These are phyloP conservation scores for Yamadazyma aaseri DNA, from an alignment of 1,139 yeast species.

Conservation along the genomic window DNA sequence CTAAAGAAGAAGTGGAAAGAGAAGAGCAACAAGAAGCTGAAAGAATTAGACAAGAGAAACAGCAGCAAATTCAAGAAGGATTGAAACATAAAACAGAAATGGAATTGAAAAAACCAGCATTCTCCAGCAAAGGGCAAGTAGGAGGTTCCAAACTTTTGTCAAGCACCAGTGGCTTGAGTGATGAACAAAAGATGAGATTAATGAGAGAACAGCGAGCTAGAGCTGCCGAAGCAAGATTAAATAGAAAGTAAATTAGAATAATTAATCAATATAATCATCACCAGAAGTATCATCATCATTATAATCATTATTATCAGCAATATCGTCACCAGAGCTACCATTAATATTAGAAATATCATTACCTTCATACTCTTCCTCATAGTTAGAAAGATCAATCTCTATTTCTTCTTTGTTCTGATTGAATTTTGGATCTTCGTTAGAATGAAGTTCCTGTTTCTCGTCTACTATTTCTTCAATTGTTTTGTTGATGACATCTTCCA, in stretches of 20 bases:
- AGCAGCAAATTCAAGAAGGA: conserved; percentile 37
- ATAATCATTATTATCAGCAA: too few species aligned
- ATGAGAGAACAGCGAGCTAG: conserved; percentile 95
- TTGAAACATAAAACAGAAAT: conserved; percentile 39
- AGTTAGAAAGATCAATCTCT: too few species aligned
- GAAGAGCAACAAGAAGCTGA: conserved; percentile 37
- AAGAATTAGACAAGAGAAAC: conserved; percentile 35
- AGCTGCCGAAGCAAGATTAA: conserved; percentile 90
- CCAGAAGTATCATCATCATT: too few species aligned
- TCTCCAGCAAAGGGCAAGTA: conserved; percentile 28
- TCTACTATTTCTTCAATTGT: too few species aligned
- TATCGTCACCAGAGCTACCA: background rate
- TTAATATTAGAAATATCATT: too few species aligned
- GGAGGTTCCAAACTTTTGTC: conserved; percentile 22
- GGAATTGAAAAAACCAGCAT: conserved; percentile 34
- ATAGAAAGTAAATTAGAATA: too few species aligned
- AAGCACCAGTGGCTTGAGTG: conserved; percentile 42
- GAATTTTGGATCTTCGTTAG: too few species aligned
- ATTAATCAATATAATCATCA: too few species aligned
- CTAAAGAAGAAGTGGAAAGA: conserved; percentile 60
- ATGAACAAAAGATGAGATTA: conserved; percentile 69
- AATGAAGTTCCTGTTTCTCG: too few species aligned
- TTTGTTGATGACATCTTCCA: conserved; percentile 1
- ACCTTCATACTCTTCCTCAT: too few species aligned
- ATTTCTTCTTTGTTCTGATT: too few species aligned